Evolutionary conservation across 768 basidiomycete genomes (phyloP).

Genomic region (Saitozyma sp.): DNA sequence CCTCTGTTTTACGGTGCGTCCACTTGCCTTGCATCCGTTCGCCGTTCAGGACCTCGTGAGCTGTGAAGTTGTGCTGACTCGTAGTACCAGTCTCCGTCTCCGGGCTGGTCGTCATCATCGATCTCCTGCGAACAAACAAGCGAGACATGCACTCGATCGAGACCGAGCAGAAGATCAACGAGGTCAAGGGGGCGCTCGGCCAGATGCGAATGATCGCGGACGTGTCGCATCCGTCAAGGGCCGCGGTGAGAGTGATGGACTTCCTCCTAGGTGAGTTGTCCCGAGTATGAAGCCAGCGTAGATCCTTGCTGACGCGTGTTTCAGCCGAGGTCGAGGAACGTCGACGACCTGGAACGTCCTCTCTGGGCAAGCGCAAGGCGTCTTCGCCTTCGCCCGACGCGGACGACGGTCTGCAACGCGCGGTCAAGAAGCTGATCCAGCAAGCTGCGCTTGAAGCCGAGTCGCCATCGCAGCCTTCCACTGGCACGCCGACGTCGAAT

Average conservation of each 20-base stretch:
- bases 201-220: constrained; percentile 49
- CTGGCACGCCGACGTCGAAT: constrained; percentile 5
- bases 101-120: constrained; percentile 50
- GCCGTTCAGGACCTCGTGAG: not conserved
- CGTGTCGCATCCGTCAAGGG: constrained; percentile 49
- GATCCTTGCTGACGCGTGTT: constrained; percentile 9
- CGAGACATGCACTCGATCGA: constrained; percentile 41
- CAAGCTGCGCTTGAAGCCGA: constrained; percentile 46
- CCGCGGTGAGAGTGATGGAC: constrained; percentile 50
- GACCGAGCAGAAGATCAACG: constrained; percentile 41
- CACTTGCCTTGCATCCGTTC: not conserved
- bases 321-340: constrained; percentile 50
- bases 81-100: constrained; percentile 45
- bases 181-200: constrained; percentile 47
- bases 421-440: constrained; percentile 50
- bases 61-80: constrained; percentile 1
- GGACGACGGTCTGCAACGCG: constrained; percentile 46
- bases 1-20: constrained; percentile 50
- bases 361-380: constrained; percentile 42
- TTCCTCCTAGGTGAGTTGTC: constrained; percentile 45
- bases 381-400: constrained; percentile 13
- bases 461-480: constrained; percentile 15
- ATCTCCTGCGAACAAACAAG: constrained; percentile 36
- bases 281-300: not conserved
- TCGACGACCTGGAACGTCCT: constrained; percentile 27